phyloP scores from a whole-genome alignment of 1,284 basidiomycete genomes.

The Abortiporus biennis region DNA sequence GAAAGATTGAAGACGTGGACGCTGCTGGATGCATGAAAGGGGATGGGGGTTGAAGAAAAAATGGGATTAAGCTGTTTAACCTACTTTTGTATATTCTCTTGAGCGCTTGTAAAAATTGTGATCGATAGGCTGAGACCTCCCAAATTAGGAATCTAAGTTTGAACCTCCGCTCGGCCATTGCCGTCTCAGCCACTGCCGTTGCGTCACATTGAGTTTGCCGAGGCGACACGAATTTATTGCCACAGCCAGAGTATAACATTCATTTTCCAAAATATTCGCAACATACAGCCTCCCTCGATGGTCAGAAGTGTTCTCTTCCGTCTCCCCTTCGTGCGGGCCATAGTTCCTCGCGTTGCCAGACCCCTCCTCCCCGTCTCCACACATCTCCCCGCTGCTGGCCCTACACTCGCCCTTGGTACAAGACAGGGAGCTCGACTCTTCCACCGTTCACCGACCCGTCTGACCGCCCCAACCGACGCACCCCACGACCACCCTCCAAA shows the following conservation, averaged over 20 bases:
- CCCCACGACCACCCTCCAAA: conserved; percentile 32
- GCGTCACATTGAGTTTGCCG: too few species aligned
- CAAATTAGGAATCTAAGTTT: too few species aligned
- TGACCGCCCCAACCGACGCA: conserved; percentile 22
- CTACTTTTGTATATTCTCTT: conserved; percentile 13
- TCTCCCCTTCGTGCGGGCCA: conserved; percentile 25
- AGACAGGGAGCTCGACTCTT: conserved; percentile 37
- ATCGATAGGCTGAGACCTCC: neutral
- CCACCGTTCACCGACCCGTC: conserved; percentile 41
- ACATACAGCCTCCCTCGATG: too few species aligned
- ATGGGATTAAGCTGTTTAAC: conserved; percentile 8
- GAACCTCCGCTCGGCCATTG: too few species aligned
- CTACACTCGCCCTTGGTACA: conserved; percentile 15
- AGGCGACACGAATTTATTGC: too few species aligned
- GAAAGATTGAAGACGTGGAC: conserved; percentile 27
- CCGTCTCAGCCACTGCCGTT: too few species aligned
- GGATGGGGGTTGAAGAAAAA: conserved; percentile 16
- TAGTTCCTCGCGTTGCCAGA: conserved; percentile 28
- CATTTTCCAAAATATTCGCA: too few species aligned
- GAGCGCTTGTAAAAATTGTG: conserved; percentile 10
- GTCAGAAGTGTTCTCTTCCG: conserved; percentile 25
- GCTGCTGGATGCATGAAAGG: conserved; percentile 56
- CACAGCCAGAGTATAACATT: too few species aligned
- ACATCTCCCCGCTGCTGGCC: conserved; percentile 17
- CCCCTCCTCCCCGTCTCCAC: conserved; percentile 33